Evolutionary conservation across 208 protist genomes (phyloP).

Genomic region (Acanthamoeba royreba): DNA sequence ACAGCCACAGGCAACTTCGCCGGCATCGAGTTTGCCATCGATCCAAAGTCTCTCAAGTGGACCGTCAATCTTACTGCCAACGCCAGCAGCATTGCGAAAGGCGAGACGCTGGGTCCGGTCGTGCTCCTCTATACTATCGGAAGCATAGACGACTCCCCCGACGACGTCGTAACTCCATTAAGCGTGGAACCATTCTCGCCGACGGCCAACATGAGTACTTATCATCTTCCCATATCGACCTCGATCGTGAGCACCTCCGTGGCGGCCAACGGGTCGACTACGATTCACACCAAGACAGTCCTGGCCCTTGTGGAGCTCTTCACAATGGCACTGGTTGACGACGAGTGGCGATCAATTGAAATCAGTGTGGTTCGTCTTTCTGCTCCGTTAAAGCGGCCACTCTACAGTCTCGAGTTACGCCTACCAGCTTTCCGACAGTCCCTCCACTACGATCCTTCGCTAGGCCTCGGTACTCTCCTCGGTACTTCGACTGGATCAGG

Average conservation of each 20-base stretch:
- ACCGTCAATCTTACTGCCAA: not conserved
- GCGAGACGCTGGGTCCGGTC: not conserved
- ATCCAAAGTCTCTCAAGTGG: not conserved
- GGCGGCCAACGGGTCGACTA: too few species aligned
- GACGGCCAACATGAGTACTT: not conserved
- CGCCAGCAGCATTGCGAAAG: not conserved
- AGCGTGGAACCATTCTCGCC: not conserved
- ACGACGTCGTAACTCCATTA: not conserved
- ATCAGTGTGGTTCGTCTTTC: not conserved
- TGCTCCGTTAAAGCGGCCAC: not conserved
- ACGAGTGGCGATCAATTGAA: not conserved
- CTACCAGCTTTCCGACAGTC: not conserved
- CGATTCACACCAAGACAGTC: too few species aligned
- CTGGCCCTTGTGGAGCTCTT: not conserved
- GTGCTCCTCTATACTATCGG: not conserved
- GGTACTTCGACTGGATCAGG: not conserved
- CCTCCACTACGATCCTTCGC: not conserved
- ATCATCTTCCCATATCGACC: not conserved
- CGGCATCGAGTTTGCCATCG: not conserved
- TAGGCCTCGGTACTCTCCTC: not conserved
- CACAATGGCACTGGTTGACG: not conserved
- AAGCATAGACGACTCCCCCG: not conserved
- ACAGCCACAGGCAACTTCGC: not conserved
- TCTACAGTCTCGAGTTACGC: not conserved
- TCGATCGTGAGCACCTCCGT: not conserved